Base-by-base conservation (phyloP, 768 basidiomycete species). In the Mycena metata region DNA sequence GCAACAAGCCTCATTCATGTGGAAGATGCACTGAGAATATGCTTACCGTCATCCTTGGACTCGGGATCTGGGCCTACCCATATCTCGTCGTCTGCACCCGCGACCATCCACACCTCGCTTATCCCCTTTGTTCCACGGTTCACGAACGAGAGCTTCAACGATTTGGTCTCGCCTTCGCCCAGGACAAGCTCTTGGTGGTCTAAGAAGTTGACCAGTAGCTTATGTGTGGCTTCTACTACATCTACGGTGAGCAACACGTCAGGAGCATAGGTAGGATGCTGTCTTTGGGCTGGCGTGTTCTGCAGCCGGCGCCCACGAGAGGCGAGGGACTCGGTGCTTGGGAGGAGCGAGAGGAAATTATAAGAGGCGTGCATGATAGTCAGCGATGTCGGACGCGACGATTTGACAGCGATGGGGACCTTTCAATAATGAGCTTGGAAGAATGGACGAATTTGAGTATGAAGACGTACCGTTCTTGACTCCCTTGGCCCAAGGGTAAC, bases 241-340 rank as follows among this genome's bases (percentile, higher is more conserved):
- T 88, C 83, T 7, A 92, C 82, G 41, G 81, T 82, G 70, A 94
- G 83, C 36, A 86, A 72, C 9, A 86, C 77, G 75, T 97, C 91
- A 12, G 89, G 84, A 12, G 89, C 91, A 75, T 97, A 96, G 2
- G 88, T 87, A 13, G 88, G 88, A 33, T 77, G 83, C 69, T 91
- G 88, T 51, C 90, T 83, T 72, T 96, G 93, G 16, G 86, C 80
- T 35, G 86, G 84, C 3, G 95, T 96, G 60, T 89, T 88, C 59
- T 96, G 89, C 13, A 98, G 82, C 57, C 96, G 83, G 50, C 84
- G 88, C 16, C 96, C 96, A n/a, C 89, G 90, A 39, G 83, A 84
- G 11, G 88, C 83, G 3, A 96, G 83, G 1, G 89, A 80, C 76
- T 96, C 96, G 0, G 76, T 83, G 26, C 84, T 83, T 3, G 92